Base-by-base conservation (phyloP, 2,329 filamentous ascomycete species). In the Cercospora beticola region DNA sequence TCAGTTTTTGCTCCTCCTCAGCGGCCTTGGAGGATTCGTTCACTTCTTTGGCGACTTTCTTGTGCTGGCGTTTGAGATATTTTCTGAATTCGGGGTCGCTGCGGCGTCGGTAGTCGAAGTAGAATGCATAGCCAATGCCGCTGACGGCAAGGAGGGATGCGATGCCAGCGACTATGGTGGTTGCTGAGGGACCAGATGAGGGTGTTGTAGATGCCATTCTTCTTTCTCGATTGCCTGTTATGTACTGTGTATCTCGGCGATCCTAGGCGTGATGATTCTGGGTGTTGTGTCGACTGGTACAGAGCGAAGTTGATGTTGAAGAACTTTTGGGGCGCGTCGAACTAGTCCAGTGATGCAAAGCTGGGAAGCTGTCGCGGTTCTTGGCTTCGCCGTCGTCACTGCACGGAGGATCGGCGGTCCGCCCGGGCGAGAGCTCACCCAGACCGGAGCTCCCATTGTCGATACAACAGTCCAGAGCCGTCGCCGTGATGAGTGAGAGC, bases 21-120 rank as follows among this genome's bases (percentile, higher is more conserved):
- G 88, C 86, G 68, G 86, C 86, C 78, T 90, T 87, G 70, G 89
- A 90, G 78, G 89, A 86, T 76, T 92, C 90, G 83, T 93, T 92
- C 76, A 89, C 88, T 69, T 84, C 87, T 74, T 90, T 89, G 72
- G 86, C 88, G 80, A 90, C 87, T 78, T 86, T 86, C 81, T 92
- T 90, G 80, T 91, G 90, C 81, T 92, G 91, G 78, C 90, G 88
- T 81, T 92, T 91, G 76, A 90, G 79, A 49, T 84, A 80, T 78
- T 84, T 87, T 75, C 88, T 85, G 82, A 90, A 90, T 43, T 86
- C 84, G 65, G 86, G 84, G 75, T 90, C 87, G 73, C 84, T 87
- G 74, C 88, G 86, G 78, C 88, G 84, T 78, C 85, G 85, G 83
- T 89, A 84, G 79, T 90, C 88, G 73, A 90, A 90, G 82, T 89